A percentile compares a stretch with the other conserved stretches of the same genome.
Conservation (phyloP, 441 rosid genomes). For the Populus hybrid region DNA sequence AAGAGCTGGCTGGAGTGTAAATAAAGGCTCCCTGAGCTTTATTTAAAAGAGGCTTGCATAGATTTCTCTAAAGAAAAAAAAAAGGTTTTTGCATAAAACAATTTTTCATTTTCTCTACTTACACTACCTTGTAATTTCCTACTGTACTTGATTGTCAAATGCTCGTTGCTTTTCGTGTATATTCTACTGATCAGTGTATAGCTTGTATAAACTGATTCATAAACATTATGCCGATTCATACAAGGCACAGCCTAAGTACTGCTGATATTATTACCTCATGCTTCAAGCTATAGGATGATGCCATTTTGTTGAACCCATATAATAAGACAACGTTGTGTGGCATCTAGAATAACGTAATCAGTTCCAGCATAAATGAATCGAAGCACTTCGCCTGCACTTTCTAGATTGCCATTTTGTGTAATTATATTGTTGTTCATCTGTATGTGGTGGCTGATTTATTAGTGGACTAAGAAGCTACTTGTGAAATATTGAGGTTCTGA, state of each 20-base stretch:
- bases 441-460: not conserved
- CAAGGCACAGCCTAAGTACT: not conserved
- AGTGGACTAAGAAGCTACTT: not conserved
- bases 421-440: not conserved
- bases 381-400: not conserved
- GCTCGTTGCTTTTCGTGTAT: not conserved
- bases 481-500: not conserved
- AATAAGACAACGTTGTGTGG: not conserved
- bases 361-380: not conserved
- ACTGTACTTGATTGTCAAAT: not conserved
- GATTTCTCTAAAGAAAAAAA: not conserved
- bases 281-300: not conserved
- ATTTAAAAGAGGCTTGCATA: not conserved
- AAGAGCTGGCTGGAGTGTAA: slow-evolving; percentile 25
- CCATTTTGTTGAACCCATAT: not conserved
- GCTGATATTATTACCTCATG: not conserved
- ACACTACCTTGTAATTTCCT: slow-evolving; percentile 11
- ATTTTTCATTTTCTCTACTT: slow-evolving; percentile 9
- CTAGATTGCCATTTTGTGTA: not conserved
- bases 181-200: slow-evolving; percentile 14
- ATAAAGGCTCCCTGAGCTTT: slow-evolving; percentile 28
- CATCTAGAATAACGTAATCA: not conserved
- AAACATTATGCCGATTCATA: not conserved
- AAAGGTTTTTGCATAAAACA: slow-evolving; percentile 7
- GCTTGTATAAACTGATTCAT: slow-evolving; percentile 6